Evolutionary conservation across 257 asterid genomes (phyloP), one percentile per base, ranked within the genome.

Genomic region (Nicotiana attenuata): DNA sequence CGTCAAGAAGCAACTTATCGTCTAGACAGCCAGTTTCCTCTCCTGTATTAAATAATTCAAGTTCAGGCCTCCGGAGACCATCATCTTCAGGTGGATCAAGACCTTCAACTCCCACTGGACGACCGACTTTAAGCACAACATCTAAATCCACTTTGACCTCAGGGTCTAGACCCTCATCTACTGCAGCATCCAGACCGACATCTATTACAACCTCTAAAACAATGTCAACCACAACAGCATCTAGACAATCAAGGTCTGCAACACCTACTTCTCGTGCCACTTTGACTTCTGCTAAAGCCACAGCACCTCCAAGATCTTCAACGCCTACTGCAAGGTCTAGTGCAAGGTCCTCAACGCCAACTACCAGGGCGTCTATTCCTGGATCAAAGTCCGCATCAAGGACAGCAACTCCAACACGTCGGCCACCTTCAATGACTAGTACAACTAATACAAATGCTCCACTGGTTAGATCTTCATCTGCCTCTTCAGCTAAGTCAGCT

Each of bases 31-130:
- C 87, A 82, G 76, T 88, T 47, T 84, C 90, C 56, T 92, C 97
- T 75, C 87, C 91, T 75, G 93, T 91, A 60, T 69, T 91, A 83
- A 95, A 90, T 83, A 83, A 90, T 63, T 96, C 97, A 77, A 88
- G 87, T 64, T 91, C 89, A 73, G 95, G 93, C 76, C 90, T 91
- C 76, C 93, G 97, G 80, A 80, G 97, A 61, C 97, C 98, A 84
- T 88, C 98, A 47, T 96, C 99, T 78, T 89, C 99, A 29, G 95
- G 97, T 16, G 98, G 94, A 22, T 91, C 99, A 81, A 91, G 99
- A 85, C 97, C 98, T 20, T 90, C 87, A 73, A 96, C 98, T 24
- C 99, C 98, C 67, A 91, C 98, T 0, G 97, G 97, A 28, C 97
- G 98, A 59, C 92, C 94, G 83, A 92, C 92, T 79, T 68, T 90